Evolutionary conservation across 345 rosid species (phyloP).

Genomic region (Citrus sp.): DNA sequence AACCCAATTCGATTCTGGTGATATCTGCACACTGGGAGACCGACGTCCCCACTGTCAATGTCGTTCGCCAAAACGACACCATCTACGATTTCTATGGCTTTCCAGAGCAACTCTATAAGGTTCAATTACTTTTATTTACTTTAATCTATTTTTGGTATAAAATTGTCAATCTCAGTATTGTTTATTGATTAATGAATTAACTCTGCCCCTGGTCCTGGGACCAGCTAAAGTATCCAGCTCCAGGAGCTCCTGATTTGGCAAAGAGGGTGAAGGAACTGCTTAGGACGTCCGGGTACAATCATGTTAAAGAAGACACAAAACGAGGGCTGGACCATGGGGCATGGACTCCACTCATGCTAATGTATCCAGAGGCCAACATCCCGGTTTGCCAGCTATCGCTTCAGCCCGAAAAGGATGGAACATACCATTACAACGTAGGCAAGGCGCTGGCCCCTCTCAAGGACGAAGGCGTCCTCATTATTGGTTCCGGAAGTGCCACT

Average conservation of each 20-base stretch:
- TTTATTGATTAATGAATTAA: no score
- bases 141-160: no score
- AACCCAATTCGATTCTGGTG: constrained; percentile 65
- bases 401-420: constrained; percentile 52
- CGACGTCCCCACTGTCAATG: constrained; percentile 54
- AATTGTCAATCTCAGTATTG: no score
- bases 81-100: constrained; percentile 78
- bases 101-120: constrained; percentile 77
- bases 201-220: not conserved
- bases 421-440: constrained; percentile 80
- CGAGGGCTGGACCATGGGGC: constrained; percentile 97
- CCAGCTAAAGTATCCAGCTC: constrained; percentile 86
- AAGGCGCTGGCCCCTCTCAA: constrained; percentile 77
- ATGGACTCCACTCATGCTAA: constrained; percentile 91
- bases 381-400: constrained; percentile 89
- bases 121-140: not conserved
- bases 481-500: constrained; percentile 82
- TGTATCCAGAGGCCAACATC: constrained; percentile 87
- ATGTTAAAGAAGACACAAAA: constrained; percentile 53
- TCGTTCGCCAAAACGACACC: constrained; percentile 50
- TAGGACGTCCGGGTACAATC: constrained; percentile 40
- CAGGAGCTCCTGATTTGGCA: constrained; percentile 84
- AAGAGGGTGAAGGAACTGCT: constrained; percentile 74
- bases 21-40: constrained; percentile 97
- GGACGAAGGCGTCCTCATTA: constrained; percentile 81